Base-by-base conservation (phyloP, 805 yeast genomes). In the Starmerella apis region DNA sequence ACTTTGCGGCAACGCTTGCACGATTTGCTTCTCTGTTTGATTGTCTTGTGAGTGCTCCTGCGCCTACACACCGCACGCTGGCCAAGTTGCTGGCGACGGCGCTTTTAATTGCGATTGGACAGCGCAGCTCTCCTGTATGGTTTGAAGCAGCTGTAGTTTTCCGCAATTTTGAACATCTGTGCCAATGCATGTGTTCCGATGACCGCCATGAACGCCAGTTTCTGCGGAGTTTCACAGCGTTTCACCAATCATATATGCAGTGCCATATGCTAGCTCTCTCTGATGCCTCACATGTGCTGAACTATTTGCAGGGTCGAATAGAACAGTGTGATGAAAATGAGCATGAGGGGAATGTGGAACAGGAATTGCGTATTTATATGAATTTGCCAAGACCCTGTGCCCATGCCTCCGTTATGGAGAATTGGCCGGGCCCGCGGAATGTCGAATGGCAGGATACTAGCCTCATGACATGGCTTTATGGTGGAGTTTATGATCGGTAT, bases 1-100 rank as follows among this genome's bases (percentile, higher is more conserved):
- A 41, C 33, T 16, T 25, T 5, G 3, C 5, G n/a, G 44, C 44
- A n/a, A 41, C 44, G 16, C 33, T 41, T 20, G 31, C 22, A 16
- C 46, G 37, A 8, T 20, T 43, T 32, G 13, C 18, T 11, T 4
- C 37, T 14, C 25, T 43, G 20, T 43, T 43, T 28, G 35, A 28
- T 23, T 5, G 27, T 16, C 14, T 43, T 13, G 19, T 2, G 20
- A 37, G 37, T 19, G 37, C 5, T 4, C 46, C 36, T n/a, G 16
- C 20, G 18, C 22, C 22, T 13, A 22, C 16, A 18, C 33, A 33
- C 28, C 41, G 24, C 8, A 49, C 53, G 18, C 46, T 48, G 13
- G 53, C 53, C 19, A 49, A 49, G n/a, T 28, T 46, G 20, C 33
- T 43, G 16, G 22, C 46, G 4, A 23, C 46, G 4, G 49, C 43